phyloP scores from a whole-genome alignment of 2,329 filamentous ascomycete genomes.

The Arthrobotrys sphaeroides region DNA sequence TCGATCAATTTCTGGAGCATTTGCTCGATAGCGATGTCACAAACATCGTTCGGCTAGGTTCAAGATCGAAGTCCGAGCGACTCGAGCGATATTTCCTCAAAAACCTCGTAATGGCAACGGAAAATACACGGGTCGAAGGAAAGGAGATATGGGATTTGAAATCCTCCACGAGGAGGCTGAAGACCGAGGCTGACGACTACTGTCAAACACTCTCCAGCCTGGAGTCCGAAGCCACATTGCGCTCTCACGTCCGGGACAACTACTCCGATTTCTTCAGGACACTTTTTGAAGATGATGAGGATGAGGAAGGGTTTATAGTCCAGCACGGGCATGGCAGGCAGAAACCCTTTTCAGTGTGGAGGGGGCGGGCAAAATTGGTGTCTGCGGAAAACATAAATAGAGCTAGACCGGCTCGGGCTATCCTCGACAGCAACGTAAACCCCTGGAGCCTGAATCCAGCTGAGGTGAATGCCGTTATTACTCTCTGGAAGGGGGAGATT shows the following conservation, averaged over 20 bases:
- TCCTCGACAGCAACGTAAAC: neutral
- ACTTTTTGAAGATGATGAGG: conserved; percentile 11
- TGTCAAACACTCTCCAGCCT: conserved; percentile 2
- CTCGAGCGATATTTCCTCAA: conserved; percentile 59
- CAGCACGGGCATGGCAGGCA: neutral
- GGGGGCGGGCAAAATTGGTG: neutral
- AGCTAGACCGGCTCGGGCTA: neutral
- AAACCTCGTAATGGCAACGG: conserved; percentile 12
- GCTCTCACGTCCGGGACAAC: conserved; percentile 5
- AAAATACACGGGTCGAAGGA: conserved; percentile 24
- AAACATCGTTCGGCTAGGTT: conserved; percentile 71
- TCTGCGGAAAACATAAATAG: too few species aligned
- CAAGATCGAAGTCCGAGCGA: conserved; percentile 67
- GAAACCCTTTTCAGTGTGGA: conserved; percentile 31
- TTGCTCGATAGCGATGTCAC: conserved; percentile 65
- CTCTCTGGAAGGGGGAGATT: conserved; percentile 30
- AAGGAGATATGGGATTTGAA: conserved; percentile 16
- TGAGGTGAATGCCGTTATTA: conserved; percentile 19
- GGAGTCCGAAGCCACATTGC: conserved; percentile 6
- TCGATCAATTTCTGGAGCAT: conserved; percentile 71
- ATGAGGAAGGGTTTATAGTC: conserved; percentile 26
- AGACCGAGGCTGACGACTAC: conserved; percentile 8
- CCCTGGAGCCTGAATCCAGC: conserved; percentile 16
- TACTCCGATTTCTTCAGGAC: neutral
- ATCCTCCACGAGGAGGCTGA: neutral